Evolutionary conservation across 2,329 filamentous ascomycete genomes (phyloP).

Genomic region (Neocucurbitaria cava): DNA sequence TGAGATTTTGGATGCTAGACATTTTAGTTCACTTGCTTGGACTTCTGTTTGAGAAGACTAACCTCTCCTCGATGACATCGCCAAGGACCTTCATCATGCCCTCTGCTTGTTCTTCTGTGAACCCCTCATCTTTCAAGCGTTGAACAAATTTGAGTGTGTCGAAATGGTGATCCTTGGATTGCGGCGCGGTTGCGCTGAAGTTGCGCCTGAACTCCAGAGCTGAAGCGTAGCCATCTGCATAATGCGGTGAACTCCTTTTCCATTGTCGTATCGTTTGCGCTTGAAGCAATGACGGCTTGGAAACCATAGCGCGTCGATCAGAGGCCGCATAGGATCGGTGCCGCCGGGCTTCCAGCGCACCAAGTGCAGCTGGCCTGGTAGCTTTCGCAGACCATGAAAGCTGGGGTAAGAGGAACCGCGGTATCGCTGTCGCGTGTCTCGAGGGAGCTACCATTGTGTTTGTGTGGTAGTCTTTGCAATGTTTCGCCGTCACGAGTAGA

Average conservation of each 20-base stretch:
- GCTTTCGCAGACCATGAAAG: slow-evolving; percentile 43
- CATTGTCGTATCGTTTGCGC: slow-evolving; percentile 9
- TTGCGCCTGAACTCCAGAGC: slow-evolving; percentile 27
- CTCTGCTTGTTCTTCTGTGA: slow-evolving; percentile 92
- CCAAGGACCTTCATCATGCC: slow-evolving; percentile 99
- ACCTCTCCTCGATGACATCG: slow-evolving; percentile 96
- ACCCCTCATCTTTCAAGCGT: slow-evolving; percentile 85
- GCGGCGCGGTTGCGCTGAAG: slow-evolving; percentile 73
- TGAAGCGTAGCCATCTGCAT: slow-evolving; percentile 6
- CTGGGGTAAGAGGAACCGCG: slow-evolving; percentile 49
- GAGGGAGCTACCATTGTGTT: slow-evolving; percentile 35
- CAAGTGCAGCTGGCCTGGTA: slow-evolving; percentile 26
- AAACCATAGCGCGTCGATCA: slow-evolving; percentile 16
- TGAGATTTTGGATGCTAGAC: slow-evolving; percentile 88
- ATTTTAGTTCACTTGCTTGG: neutral
- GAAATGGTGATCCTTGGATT: slow-evolving; percentile 86
- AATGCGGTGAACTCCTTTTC: slow-evolving; percentile 9
- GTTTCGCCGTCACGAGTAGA: slow-evolving; percentile 12
- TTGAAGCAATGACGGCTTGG: slow-evolving; percentile 13
- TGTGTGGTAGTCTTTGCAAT: slow-evolving; percentile 16
- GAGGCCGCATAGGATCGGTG: slow-evolving; percentile 19
- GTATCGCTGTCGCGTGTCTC: slow-evolving; percentile 37
- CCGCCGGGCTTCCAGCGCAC: slow-evolving; percentile 22
- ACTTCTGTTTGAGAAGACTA: slow-evolving; percentile 12
- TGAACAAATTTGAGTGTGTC: slow-evolving; percentile 98